Evolutionary conservation across 208 protist species (phyloP), one percentile per base, ranked within the genome.

Genomic region (Leishmania tarentolae): DNA sequence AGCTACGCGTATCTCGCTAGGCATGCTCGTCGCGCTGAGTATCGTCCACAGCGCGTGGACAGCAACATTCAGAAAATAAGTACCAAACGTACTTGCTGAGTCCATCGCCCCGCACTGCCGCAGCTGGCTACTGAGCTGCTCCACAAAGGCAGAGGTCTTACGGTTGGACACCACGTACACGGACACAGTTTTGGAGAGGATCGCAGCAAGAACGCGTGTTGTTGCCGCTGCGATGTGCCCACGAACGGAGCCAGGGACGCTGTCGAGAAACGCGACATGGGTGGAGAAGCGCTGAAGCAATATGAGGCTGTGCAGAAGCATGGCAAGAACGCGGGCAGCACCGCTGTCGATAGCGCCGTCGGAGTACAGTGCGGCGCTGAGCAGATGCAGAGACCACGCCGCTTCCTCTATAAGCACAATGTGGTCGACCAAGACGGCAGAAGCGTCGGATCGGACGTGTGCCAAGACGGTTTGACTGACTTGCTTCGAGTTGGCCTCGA

Each of bases 91-190:
- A n/a, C 68, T 37, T 8, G 21, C 44, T 3, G 75, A 19, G 7
- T 87, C 79, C 83, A 87, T 87, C 75, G 76, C 68, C 6, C 78
- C 79, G n/a, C 83, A 83, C 59, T 87, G 78, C 57, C 75, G 78
- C 56, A 87, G 79, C n/a, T 77, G 83, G 28, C 17, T 35, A 52
- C 46, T 82, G 40, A 87, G 75, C 61, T 80, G 83, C 76, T 83
- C 79, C n/a, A 83, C 83, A 31, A 87, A 83, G 75, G 83, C 83
- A 37, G 78, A 83, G 9, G 78, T 83, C 70, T 83, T 87, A 21
- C 83, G 79, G 61, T 83, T 83, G 50, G 75, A 76, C 53, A 76
- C 75, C 1, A 80, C 75, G 47, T 87, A 80, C n/a, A 87, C 79
- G 19, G 79, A 80, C 52, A 87, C 69, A 21, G 78, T 82, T 50